Conservation (phyloP, 2,329 filamentous ascomycete genomes). For the Pestalotiopsis sp. region DNA sequence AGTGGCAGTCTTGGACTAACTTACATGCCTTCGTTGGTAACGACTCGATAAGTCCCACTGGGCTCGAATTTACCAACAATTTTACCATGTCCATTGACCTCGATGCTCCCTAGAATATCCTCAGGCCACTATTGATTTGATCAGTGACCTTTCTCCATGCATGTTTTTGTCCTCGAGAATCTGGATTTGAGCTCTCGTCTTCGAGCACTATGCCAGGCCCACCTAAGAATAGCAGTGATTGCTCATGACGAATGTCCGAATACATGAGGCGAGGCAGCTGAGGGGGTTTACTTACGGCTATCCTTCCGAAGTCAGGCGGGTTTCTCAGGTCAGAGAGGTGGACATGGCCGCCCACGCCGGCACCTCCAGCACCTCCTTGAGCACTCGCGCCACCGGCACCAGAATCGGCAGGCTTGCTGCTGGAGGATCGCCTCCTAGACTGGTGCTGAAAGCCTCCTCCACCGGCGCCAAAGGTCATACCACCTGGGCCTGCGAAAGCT, state of each 20-base stretch:
- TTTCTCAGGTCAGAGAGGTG: constrained; percentile 68
- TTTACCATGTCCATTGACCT: constrained; percentile 60
- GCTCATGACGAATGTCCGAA: not conserved
- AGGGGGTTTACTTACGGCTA: constrained; percentile 43
- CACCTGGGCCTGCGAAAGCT: constrained; percentile 62
- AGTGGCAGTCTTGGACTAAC: constrained; percentile 31
- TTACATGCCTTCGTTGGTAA: constrained; percentile 71
- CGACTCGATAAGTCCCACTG: constrained; percentile 65
- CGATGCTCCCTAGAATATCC: constrained; percentile 70
- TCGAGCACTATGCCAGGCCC: not conserved
- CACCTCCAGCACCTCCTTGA: constrained; percentile 66
- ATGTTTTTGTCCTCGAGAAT: not conserved
- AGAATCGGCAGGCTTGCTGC: constrained; percentile 41
- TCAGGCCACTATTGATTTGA: constrained; percentile 57
- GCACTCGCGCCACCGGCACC: constrained; percentile 59
- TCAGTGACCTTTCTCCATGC: not conserved
- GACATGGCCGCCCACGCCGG: constrained; percentile 62
- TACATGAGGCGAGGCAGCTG: not conserved
- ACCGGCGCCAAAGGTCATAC: constrained; percentile 53
- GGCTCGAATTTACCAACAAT: constrained; percentile 61
- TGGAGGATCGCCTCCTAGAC: constrained; percentile 34
- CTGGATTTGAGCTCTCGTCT: not conserved
- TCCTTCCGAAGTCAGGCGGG: constrained; percentile 68
- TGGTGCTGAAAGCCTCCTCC: constrained; percentile 53
- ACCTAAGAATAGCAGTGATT: not conserved